Evolutionary conservation across 2,329 filamentous ascomycete species (phyloP), one percentile per base, ranked within the genome.

Genomic region (Fusarium anguioides): DNA sequence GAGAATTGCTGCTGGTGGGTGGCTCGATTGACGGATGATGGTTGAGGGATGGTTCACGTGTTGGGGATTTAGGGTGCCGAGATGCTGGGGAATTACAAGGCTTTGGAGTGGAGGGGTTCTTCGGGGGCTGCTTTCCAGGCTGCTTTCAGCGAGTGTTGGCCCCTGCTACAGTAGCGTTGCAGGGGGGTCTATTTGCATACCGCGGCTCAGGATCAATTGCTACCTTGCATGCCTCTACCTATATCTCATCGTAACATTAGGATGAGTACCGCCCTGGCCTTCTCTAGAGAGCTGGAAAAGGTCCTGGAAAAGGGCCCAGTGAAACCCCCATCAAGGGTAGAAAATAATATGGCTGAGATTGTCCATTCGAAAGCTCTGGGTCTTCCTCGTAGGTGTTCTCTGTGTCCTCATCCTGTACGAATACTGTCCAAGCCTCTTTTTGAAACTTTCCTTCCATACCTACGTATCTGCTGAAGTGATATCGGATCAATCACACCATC

Each of bases 21-120:
- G 58, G 58, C 58, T 61, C 58, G 68, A 61, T 66, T 62, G 66
- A 69, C 68, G 55, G 69, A 70, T 68, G 62, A 70, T 68, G 68
- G 70, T 72, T 72, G 70, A 73, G 70, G 49, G 49, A 68, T 66
- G 59, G 67, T 72, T 72, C 71, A 73, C 71, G 71, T 73, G 71
- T 73, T 73, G 71, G 69, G 71, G 58, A 57, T 55, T 60, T 51
- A 72, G 70, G n/a, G 58, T 72, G 67, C 71, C 70, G 62, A 69
- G 64, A 64, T 65, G 60, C 64, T 66, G 63, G 64, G 64, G 55
- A 63, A 45, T 33, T 44, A 33, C 53, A 36, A 44, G 58, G 56
- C 26, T 44, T 48, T 45, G 35, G 39, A 57, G 42, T 46, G 37
- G 31, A 29, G 53, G 37, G 29, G 27, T 31, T 45, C 49, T 33